Base-by-base conservation (phyloP, 768 basidiomycete species). In the Cystofilobasidium macerans region DNA sequence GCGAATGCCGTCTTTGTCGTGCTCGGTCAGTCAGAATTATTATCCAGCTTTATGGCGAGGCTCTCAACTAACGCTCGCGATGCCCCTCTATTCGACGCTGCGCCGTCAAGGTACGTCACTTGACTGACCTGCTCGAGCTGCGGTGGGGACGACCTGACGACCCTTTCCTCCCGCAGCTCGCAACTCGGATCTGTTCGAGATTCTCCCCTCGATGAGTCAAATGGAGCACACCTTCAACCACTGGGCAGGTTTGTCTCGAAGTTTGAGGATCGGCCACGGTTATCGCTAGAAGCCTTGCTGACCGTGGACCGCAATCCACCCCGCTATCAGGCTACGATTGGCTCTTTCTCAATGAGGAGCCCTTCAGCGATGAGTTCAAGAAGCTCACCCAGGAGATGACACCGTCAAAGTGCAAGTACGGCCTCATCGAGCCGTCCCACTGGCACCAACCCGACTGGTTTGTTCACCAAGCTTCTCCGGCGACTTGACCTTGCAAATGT, bases 141-240 rank as follows among this genome's bases (percentile, higher is more conserved):
- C n/a, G n/a, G n/a, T n/a, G n/a, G n/a, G n/a, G n/a, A n/a, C n/a
- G n/a, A n/a, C n/a, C n/a, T n/a, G n/a, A n/a, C n/a, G n/a, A n/a
- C n/a, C n/a, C n/a, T n/a, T n/a, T 43, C 2, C n/a, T n/a, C 35
- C 16, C 13, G 13, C 47, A 67, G 85, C 84, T 5, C 79, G 85
- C 3, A 85, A 86, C 72, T 75, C 79, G 51, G 84, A 85, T 73
- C 73, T 85, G 64, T 71, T 71, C 69, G 62, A 71, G 43, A 22
- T 65, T 40, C 20, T 61, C 43, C 43, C 36, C 11, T 26, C 12
- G 5, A 28, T 88, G 76, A 83, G 85, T 72, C 84, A 86, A 74
- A 76, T 90, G 77, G 94, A 98, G 77, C 86, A 89, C 73, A 79
- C 86, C 45, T 95, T 95, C 78, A 97, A 97, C 76, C 78, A 79